Base-by-base conservation (phyloP, 768 basidiomycete genomes). In the Clathrus columnatus region DNA sequence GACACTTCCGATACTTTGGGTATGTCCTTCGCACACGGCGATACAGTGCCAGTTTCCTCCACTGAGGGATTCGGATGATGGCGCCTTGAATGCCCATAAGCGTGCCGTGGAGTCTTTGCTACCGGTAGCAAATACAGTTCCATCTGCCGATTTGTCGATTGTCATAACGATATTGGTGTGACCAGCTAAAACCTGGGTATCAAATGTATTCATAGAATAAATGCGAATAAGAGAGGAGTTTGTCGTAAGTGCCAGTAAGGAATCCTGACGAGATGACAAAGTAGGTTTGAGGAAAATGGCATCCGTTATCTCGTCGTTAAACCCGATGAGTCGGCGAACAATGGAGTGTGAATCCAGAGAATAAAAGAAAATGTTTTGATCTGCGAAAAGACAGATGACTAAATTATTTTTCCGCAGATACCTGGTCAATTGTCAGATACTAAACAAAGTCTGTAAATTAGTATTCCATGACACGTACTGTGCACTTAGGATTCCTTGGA, bases 281-380 rank as follows among this genome's bases (percentile, higher is more conserved):
- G 63, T n/a, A 28, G 75, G 65, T 45, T 79, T 80, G 57, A 99
- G 76, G 71, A 93, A 91, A 24, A 79, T 75, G 4, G 84, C 80
- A 63, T 98, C 96, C 50, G 97, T 87, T 61, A 98, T 93, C 69
- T 98, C 95, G 69, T 99, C 96, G 68, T 98, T 98, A 76, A 87
- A 99, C 0, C 96, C 96, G 62, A 98, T 84, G 61, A 98, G 71
- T 62, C 97, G 95, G 17, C 88, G 85, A 1, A 76, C 73, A 23
- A 89, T 70, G 7, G 77, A 72, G 28, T 76, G 77, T 1, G 81
- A 80, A n/a, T 75, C 67, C 7, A 95, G 72, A 1, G 90, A 92
- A 68, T 93, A 84, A 71, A 91, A 91, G 47, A 93, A 76, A 61
- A 99, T 94, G 61, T 98, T 99, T 70, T 98, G 96, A 68, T 99